Evolutionary conservation across 805 yeast genomes (phyloP).

Genomic region (Kuraishia ogatae): DNA sequence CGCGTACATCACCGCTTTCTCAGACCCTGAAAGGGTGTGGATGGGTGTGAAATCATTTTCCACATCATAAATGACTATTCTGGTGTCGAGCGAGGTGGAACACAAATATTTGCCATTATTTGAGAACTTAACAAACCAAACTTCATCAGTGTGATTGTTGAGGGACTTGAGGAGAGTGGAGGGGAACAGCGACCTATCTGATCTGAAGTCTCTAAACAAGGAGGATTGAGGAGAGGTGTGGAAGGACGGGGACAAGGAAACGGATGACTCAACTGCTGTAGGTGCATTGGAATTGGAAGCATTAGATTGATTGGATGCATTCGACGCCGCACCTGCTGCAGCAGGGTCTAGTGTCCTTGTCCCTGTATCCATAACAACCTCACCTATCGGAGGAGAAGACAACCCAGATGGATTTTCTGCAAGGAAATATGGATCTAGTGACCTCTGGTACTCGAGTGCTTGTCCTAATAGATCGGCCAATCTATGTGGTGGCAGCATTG

Average conservation of each 20-base stretch:
- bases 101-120: constrained; percentile 70
- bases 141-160: constrained; percentile 57
- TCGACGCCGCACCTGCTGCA: not conserved
- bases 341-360: not conserved
- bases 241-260: not conserved
- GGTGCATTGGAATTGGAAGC: not conserved
- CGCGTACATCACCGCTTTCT: constrained; percentile 51
- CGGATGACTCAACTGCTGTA: not conserved
- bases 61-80: constrained; percentile 59
- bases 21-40: constrained; percentile 33
- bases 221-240: not conserved
- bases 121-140: constrained; percentile 77
- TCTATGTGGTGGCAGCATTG: constrained; percentile 1
- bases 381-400: no score
- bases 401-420: not conserved
- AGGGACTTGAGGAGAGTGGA: constrained; percentile 36
- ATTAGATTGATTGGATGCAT: not conserved
- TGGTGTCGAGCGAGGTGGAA: constrained; percentile 66
- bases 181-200: constrained; percentile 29
- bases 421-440: constrained; percentile 1
- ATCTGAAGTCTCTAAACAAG: not conserved
- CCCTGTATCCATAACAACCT: no score
- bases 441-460: not conserved
- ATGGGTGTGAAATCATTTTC: constrained; percentile 30
- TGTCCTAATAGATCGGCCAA: not conserved